Evolutionary conservation across 2,329 filamentous ascomycete genomes (phyloP).

Genomic region (Emydomyces testavorans): DNA sequence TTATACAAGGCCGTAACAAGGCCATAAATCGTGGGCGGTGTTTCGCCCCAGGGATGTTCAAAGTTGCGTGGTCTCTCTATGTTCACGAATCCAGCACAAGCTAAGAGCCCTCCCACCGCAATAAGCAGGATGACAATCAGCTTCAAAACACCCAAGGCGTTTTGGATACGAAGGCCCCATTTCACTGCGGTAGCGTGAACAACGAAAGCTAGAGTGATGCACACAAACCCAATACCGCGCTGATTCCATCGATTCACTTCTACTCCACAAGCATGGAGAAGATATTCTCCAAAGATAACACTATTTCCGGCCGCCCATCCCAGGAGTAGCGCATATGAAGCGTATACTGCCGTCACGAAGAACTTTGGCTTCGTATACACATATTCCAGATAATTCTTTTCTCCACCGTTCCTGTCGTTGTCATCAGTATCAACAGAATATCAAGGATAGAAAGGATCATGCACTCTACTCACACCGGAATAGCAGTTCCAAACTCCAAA

Average conservation of each 20-base stretch:
- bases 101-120: slow-evolving; percentile 34
- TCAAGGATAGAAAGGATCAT: background rate
- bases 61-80: slow-evolving; percentile 29
- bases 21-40: slow-evolving; percentile 31
- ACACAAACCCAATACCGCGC: slow-evolving; percentile 38
- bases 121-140: slow-evolving; percentile 41
- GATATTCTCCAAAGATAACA: slow-evolving; percentile 43
- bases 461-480: slow-evolving; percentile 34
- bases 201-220: slow-evolving; percentile 39
- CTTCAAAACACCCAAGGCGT: slow-evolving; percentile 41
- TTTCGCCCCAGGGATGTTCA: slow-evolving; percentile 30
- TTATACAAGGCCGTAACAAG: slow-evolving; percentile 51
- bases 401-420: slow-evolving; percentile 38
- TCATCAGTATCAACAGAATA: background rate
- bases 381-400: slow-evolving; percentile 45
- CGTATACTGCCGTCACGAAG: slow-evolving; percentile 44
- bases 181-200: slow-evolving; percentile 39
- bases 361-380: slow-evolving; percentile 43
- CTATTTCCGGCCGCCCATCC: slow-evolving; percentile 45
- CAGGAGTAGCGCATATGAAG: slow-evolving; percentile 40
- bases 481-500: slow-evolving; percentile 41
- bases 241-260: slow-evolving; percentile 40
- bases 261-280: slow-evolving; percentile 37
- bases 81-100: slow-evolving; percentile 30
- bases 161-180: slow-evolving; percentile 40